Conservation (phyloP, 257 asterid species). For the Salvia miltiorrhiza region DNA sequence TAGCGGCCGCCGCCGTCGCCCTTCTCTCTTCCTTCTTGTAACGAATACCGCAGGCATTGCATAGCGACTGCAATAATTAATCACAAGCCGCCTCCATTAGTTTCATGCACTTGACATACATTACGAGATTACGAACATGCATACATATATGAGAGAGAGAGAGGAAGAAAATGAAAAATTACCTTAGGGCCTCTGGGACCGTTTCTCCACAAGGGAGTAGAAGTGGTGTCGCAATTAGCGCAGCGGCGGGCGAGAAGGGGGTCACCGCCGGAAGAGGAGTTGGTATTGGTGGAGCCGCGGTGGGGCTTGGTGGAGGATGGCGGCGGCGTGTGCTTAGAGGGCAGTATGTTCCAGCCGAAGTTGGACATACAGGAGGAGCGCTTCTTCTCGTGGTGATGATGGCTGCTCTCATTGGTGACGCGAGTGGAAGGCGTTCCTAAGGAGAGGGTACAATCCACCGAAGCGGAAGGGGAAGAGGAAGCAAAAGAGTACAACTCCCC, state of each 20-base stretch:
- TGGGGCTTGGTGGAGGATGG: slow-evolving; percentile 43
- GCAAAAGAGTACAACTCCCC: slow-evolving; percentile 41
- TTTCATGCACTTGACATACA: neutral
- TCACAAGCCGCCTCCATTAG: neutral
- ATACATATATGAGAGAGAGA: neutral
- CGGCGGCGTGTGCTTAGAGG: slow-evolving; percentile 45
- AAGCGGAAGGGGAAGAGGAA: slow-evolving; percentile 35
- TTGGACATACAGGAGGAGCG: slow-evolving; percentile 57
- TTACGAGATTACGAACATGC: neutral
- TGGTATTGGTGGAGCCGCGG: slow-evolving; percentile 18
- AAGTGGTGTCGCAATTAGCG: slow-evolving; percentile 92
- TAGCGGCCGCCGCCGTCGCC: slow-evolving; percentile 77
- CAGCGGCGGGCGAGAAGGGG: slow-evolving; percentile 83
- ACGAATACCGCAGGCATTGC: slow-evolving; percentile 98
- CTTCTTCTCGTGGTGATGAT: slow-evolving; percentile 36
- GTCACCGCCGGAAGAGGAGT: slow-evolving; percentile 41
- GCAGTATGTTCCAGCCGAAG: slow-evolving; percentile 75
- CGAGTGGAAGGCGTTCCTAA: slow-evolving; percentile 92
- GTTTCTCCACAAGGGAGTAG: slow-evolving; percentile 97
- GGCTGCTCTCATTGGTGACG: slow-evolving; percentile 11
- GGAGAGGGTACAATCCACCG: slow-evolving; percentile 92
- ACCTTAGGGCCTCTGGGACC: slow-evolving; percentile 95
- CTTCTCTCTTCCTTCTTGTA: slow-evolving; percentile 96
- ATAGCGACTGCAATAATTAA: slow-evolving; percentile 66
- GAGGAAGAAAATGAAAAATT: no score